Evolutionary conservation across 202 grass and related monocot species (phyloP).

Genomic region (Setaria italica): DNA sequence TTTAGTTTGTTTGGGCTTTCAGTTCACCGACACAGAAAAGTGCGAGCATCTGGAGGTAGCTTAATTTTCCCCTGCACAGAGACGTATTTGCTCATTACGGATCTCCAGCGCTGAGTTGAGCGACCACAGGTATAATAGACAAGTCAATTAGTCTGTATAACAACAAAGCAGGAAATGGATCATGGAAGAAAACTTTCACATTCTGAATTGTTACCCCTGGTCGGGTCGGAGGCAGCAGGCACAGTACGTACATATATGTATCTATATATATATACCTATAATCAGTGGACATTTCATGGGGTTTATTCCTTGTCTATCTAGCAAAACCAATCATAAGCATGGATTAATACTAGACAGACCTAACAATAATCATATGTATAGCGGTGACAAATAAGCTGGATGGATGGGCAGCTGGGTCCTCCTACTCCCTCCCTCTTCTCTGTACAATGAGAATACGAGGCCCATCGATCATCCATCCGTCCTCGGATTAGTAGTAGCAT

Average conservation of each 20-base stretch:
- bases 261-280: neutral
- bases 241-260: neutral
- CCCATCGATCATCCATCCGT: neutral
- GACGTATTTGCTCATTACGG: no score
- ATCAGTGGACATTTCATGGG: neutral
- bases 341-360: neutral
- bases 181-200: neutral
- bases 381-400: neutral
- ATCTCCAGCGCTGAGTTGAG: no score
- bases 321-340: constrained; percentile 8
- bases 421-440: constrained; percentile 17
- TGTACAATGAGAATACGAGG: constrained; percentile 20
- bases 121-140: no score
- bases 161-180: neutral
- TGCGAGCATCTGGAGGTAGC: no score
- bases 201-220: neutral
- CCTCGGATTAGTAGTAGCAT: neutral
- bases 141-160: neutral
- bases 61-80: neutral
- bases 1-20: no score
- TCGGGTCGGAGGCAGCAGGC: neutral
- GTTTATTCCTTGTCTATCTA: constrained; percentile 32
- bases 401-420: neutral
- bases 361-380: constrained; percentile 3
- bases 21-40: no score